These are phyloP conservation scores for Anthracocystis panici-leucophaei DNA, from an alignment of 1,284 basidiomycete genomes.

Conservation along the genomic window DNA sequence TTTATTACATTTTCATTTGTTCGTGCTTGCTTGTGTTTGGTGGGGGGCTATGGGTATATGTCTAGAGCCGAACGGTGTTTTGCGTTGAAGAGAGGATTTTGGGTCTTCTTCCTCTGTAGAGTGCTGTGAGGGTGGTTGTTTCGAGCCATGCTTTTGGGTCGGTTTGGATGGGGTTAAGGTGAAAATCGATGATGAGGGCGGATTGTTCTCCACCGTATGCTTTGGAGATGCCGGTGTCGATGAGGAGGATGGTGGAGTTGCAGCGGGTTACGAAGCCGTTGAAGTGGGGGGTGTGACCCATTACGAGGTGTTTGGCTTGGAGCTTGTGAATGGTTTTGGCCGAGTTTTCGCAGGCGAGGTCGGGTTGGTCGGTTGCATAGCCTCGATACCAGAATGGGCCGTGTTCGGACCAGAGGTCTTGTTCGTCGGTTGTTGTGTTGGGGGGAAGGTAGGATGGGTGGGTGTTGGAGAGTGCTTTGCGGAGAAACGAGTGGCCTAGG, in stretches of 20 bases:
- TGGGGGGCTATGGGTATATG: background rate
- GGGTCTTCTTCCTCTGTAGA: conserved; percentile 42
- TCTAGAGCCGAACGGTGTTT: conserved; percentile 18
- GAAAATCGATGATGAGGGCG: conserved; percentile 61
- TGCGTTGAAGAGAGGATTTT: conserved; percentile 31
- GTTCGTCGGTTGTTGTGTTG: conserved; percentile 49
- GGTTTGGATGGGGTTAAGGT: conserved; percentile 22
- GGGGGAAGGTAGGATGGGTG: conserved; percentile 34
- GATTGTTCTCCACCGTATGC: conserved; percentile 66
- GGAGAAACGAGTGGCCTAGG: conserved; percentile 50
- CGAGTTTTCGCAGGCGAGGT: conserved; percentile 46
- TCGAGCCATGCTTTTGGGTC: conserved; percentile 32
- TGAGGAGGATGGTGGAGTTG: conserved; percentile 51
- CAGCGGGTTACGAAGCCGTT: conserved; percentile 63
- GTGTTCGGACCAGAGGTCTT: conserved; percentile 43
- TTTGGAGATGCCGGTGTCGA: conserved; percentile 66
- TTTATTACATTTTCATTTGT: background rate
- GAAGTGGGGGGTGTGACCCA: conserved; percentile 67
- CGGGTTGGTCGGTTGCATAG: conserved; percentile 53
- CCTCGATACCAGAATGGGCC: conserved; percentile 68
- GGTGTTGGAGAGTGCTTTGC: conserved; percentile 44
- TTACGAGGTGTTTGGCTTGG: conserved; percentile 47
- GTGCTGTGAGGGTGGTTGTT: conserved; percentile 39
- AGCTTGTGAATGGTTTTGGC: conserved; percentile 20
- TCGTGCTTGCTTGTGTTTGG: background rate